Evolutionary conservation across 2,329 filamentous ascomycete species (phyloP).

Genomic region (Penicillium sp.): DNA sequence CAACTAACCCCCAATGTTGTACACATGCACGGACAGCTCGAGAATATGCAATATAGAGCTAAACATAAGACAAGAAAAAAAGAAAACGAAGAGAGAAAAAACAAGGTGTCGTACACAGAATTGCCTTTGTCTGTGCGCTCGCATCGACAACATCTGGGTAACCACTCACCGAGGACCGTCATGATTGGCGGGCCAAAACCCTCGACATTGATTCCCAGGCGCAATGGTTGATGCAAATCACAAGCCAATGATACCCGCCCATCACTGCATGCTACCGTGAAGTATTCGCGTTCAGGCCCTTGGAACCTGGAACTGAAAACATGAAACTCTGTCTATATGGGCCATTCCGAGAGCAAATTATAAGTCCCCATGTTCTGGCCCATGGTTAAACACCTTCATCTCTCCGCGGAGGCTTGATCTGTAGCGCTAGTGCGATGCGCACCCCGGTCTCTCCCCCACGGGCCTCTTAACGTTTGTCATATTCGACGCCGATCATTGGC

Average conservation of each 20-base stretch:
- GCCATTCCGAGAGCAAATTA: too few species aligned
- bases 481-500: background rate
- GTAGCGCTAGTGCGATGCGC: background rate
- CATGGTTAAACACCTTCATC: background rate
- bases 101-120: background rate
- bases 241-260: constrained; percentile 12
- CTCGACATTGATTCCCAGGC: background rate
- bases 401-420: background rate
- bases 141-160: constrained; percentile 5
- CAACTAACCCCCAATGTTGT: background rate
- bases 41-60: background rate
- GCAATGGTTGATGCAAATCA: background rate
- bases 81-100: background rate
- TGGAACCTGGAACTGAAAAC: background rate
- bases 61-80: background rate
- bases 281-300: background rate
- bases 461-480: constrained; percentile 1
- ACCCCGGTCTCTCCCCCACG: background rate
- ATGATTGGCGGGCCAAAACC: constrained; percentile 18
- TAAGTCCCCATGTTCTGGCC: background rate
- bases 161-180: background rate
- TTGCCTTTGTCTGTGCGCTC: constrained; percentile 17
- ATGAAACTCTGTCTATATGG: background rate
- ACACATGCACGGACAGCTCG: background rate
- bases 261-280: constrained; percentile 20